These are phyloP conservation scores for Paramarasmius palmivorus DNA, from an alignment of 1,284 basidiomycete genomes.

Conservation along the genomic window DNA sequence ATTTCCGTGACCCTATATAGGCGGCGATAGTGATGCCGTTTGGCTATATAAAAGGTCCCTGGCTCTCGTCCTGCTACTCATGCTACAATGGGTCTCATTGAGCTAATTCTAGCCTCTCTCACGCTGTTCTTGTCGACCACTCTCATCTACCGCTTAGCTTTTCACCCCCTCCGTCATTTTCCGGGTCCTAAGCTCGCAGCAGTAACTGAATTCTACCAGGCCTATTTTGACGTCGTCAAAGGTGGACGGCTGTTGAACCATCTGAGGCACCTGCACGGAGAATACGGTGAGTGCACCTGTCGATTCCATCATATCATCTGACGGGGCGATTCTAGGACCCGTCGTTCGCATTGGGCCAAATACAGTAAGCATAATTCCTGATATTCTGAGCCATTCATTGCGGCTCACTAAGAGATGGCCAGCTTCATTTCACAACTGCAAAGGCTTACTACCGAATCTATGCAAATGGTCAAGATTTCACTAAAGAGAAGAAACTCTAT, in stretches of 20 bases:
- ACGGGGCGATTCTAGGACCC: neutral
- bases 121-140: too few species aligned
- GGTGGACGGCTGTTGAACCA: slow-evolving; percentile 23
- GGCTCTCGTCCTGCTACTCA: too few species aligned
- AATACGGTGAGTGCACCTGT: slow-evolving; percentile 12
- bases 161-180: slow-evolving; percentile 22
- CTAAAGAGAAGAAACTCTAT: slow-evolving; percentile 24
- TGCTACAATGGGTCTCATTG: too few species aligned
- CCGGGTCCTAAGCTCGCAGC: slow-evolving; percentile 26
- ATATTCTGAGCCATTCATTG: too few species aligned
- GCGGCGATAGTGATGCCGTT: too few species aligned
- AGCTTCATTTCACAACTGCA: slow-evolving; percentile 12
- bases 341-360: slow-evolving; percentile 11
- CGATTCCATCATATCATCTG: neutral
- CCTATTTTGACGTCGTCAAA: slow-evolving; percentile 22
- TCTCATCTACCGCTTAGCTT: slow-evolving; percentile 13
- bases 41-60: too few species aligned
- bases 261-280: slow-evolving; percentile 21
- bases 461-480: slow-evolving; percentile 19
- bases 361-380: neutral
- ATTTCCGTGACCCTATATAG: too few species aligned
- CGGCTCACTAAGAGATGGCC: neutral
- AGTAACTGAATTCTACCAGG: slow-evolving; percentile 21
- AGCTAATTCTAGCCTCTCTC: too few species aligned
- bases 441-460: slow-evolving; percentile 17